phyloP scores from a whole-genome alignment of 2,329 filamentous ascomycete genomes.

The Colletotrichum sp. region DNA sequence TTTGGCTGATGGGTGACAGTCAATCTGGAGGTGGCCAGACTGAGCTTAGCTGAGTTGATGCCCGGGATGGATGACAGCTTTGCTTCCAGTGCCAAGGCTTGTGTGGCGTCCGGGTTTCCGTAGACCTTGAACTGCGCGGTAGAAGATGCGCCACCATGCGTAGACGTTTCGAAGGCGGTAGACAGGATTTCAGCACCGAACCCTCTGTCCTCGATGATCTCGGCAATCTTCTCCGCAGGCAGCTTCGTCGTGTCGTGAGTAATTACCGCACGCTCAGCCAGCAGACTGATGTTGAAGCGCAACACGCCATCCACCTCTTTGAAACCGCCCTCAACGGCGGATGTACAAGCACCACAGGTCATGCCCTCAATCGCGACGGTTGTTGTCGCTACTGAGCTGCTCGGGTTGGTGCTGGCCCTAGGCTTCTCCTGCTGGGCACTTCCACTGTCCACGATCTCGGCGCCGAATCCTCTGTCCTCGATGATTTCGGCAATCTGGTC shows the following conservation, averaged over 20 bases:
- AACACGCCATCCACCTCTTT: conserved; percentile 76
- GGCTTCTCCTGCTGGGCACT: conserved; percentile 33
- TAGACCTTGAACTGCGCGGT: conserved; percentile 84
- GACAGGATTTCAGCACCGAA: conserved; percentile 88
- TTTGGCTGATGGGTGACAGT: conserved; percentile 75
- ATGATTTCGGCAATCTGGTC: conserved; percentile 64
- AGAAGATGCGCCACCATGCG: conserved; percentile 49
- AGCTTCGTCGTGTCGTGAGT: conserved; percentile 79
- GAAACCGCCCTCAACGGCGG: conserved; percentile 86
- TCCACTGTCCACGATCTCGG: conserved; percentile 69
- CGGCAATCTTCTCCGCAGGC: conserved; percentile 74
- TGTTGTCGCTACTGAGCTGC: conserved; percentile 66
- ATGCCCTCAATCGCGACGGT: conserved; percentile 93
- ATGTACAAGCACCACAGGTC: conserved; percentile 97
- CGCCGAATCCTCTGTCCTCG: conserved; percentile 80
- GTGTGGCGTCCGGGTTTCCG: conserved; percentile 73
- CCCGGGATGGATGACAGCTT: conserved; percentile 70
- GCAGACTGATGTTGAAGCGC: conserved; percentile 92
- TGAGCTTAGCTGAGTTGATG: conserved; percentile 75
- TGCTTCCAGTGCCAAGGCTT: conserved; percentile 76
- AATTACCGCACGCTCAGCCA: conserved; percentile 90
- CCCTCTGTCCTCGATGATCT: conserved; percentile 87
- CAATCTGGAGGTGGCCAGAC: conserved; percentile 75
- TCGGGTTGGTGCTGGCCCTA: conserved; percentile 30
- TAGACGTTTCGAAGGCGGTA: conserved; percentile 64